Percentiles rank a stretch among this genome's conserved stretches.
Evolutionary conservation across 2,329 filamentous ascomycete genomes (phyloP).

Genomic region (Sporothrix brunneoviolacea): DNA sequence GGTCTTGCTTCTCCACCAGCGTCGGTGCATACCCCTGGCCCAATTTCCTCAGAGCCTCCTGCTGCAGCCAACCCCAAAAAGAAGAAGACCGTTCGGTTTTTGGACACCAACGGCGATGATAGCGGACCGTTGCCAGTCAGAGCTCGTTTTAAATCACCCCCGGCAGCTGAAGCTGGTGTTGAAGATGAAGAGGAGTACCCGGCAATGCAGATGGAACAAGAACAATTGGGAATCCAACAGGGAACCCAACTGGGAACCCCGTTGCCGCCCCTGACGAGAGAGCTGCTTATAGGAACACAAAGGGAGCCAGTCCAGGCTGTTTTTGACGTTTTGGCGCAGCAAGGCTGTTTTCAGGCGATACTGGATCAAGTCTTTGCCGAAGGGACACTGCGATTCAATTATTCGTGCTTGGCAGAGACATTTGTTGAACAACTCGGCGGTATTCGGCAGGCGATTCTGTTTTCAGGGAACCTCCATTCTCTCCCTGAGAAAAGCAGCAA

Average conservation of each 20-base stretch:
- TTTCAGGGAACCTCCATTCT: slow-evolving; percentile 21
- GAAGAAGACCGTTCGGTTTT: slow-evolving; percentile 34
- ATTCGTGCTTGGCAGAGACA: slow-evolving; percentile 25
- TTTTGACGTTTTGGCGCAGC: slow-evolving; percentile 22
- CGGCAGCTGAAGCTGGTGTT: not conserved
- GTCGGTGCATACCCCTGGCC: too few species aligned
- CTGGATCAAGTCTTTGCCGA: slow-evolving; percentile 19
- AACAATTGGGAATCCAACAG: not conserved
- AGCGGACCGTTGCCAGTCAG: not conserved
- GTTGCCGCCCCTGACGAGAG: too few species aligned
- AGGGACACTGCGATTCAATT: slow-evolving; percentile 24
- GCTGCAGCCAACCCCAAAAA: slow-evolving; percentile 22
- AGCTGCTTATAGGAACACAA: slow-evolving; percentile 4
- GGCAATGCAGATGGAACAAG: not conserved
- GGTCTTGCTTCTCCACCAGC: not conserved
- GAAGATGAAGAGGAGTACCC: not conserved
- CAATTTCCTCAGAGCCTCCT: not conserved
- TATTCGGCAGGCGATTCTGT: slow-evolving; percentile 19
- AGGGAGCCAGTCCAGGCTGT: slow-evolving; percentile 17
- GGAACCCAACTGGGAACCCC: too few species aligned
- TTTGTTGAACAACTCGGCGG: slow-evolving; percentile 15
- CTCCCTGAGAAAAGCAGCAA: slow-evolving; percentile 5
- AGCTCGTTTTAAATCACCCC: not conserved
- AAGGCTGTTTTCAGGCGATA: not conserved
- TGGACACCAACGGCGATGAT: slow-evolving; percentile 12